These are phyloP conservation scores for Pseudonectria foliicola DNA, from an alignment of 2,329 filamentous ascomycete genomes.

Conservation along the genomic window DNA sequence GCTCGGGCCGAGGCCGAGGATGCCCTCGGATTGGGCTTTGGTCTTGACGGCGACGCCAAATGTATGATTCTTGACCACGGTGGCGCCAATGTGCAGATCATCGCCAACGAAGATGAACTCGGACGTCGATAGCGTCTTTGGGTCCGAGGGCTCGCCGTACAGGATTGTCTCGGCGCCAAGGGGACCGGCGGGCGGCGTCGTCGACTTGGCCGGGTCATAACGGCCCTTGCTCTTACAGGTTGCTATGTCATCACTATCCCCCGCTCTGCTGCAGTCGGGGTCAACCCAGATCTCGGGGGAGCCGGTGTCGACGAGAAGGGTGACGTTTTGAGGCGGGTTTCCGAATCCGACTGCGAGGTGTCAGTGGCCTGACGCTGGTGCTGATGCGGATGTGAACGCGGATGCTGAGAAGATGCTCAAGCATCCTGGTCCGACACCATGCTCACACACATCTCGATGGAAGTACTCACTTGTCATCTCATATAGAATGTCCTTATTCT, in stretches of 20 bases:
- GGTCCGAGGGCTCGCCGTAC: constrained; percentile 33
- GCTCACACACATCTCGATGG: too few relatives aligned
- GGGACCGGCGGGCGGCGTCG: constrained; percentile 30
- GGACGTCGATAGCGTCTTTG: constrained; percentile 28
- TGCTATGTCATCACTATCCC: too few relatives aligned
- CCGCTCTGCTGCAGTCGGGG: constrained; percentile 41
- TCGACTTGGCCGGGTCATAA: constrained; percentile 37
- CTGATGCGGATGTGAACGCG: too few relatives aligned
- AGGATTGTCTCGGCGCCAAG: constrained; percentile 31
- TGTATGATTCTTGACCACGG: constrained; percentile 36
- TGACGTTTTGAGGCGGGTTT: constrained; percentile 34
- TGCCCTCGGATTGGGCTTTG: constrained; percentile 42
- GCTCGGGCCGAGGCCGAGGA: constrained; percentile 43
- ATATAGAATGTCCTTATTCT: constrained; percentile 34
- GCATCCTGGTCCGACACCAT: too few relatives aligned
- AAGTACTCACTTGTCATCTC: constrained; percentile 30
- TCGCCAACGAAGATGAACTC: constrained; percentile 40
- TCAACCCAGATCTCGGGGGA: constrained; percentile 51
- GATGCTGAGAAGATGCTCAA: too few relatives aligned
- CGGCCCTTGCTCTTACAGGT: constrained; percentile 35
- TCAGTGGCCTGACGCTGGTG: too few relatives aligned
- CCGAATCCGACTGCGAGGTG: too few relatives aligned
- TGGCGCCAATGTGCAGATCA: constrained; percentile 37
- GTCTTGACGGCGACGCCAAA: constrained; percentile 42
- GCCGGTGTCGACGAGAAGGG: constrained; percentile 44